A percentile compares a stretch with the other conserved stretches of the same genome.
Conservation (phyloP, 805 yeast genomes). For the Sugiyamaella lignohabitans region DNA sequence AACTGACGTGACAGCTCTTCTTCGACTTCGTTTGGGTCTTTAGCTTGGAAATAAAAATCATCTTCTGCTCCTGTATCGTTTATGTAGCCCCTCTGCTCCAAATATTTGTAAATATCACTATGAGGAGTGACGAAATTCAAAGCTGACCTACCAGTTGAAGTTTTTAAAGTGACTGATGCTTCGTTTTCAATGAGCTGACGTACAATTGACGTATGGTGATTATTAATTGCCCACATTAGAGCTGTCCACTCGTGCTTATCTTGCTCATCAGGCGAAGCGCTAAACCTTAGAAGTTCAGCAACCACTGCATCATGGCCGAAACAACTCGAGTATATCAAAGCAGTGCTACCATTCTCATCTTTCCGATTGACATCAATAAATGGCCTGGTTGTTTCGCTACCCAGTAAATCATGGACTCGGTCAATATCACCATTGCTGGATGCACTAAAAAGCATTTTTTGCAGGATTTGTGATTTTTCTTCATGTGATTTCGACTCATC, state of each 20-base stretch:
- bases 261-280: slow-evolving; percentile 33
- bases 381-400: slow-evolving; percentile 19
- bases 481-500: slow-evolving; percentile 15
- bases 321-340: slow-evolving; percentile 35
- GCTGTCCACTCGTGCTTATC: slow-evolving; percentile 43
- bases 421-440: slow-evolving; percentile 33
- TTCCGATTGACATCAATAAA: slow-evolving; percentile 29
- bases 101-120: slow-evolving; percentile 51
- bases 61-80: slow-evolving; percentile 10
- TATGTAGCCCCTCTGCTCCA: slow-evolving; percentile 34
- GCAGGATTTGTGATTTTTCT: slow-evolving; percentile 23
- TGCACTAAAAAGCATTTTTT: slow-evolving; percentile 29
- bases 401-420: slow-evolving; percentile 27
- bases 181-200: slow-evolving; percentile 53
- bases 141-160: slow-evolving; percentile 45
- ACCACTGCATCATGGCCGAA: slow-evolving; percentile 36
- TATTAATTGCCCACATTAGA: slow-evolving; percentile 79
- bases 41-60: slow-evolving; percentile 25
- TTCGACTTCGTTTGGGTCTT: slow-evolving; percentile 15
- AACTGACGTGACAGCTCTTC: slow-evolving; percentile 20
- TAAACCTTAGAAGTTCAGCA: slow-evolving; percentile 29
- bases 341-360: slow-evolving; percentile 36
- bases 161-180: slow-evolving; percentile 43
- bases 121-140: slow-evolving; percentile 52
- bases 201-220: slow-evolving; percentile 50